Evolutionary conservation across 768 basidiomycete genomes (phyloP).

Genomic region (Lactarius sp.): DNA sequence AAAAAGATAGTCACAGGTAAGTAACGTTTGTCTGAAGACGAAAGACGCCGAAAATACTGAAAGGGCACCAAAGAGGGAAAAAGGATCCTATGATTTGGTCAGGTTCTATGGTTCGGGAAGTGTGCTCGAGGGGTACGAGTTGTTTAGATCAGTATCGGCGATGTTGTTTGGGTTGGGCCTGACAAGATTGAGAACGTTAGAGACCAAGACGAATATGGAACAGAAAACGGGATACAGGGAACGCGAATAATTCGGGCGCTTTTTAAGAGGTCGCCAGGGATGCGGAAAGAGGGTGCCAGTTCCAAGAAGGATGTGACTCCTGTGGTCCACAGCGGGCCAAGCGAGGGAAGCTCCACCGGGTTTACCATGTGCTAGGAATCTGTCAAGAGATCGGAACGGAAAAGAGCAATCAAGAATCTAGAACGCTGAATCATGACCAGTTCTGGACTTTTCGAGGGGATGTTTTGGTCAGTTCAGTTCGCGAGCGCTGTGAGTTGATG

Average conservation of each 20-base stretch:
- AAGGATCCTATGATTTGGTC: slow-evolving; percentile 30
- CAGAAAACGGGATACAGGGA: slow-evolving; percentile 2
- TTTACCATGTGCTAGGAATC: slow-evolving; percentile 6
- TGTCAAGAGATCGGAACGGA: background rate
- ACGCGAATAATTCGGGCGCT: slow-evolving; percentile 2
- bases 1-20: slow-evolving; percentile 25
- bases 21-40: slow-evolving; percentile 23
- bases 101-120: slow-evolving; percentile 19
- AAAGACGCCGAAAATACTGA: slow-evolving; percentile 26
- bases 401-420: background rate
- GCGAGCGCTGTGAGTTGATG: slow-evolving; percentile 3
- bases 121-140: background rate
- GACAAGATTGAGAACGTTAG: background rate
- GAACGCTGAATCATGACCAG: slow-evolving; percentile 2
- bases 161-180: background rate
- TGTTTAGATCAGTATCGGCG: slow-evolving; percentile 5
- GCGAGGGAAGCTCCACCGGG: slow-evolving; percentile 9
- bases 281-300: slow-evolving; percentile 13
- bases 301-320: background rate
- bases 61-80: slow-evolving; percentile 31
- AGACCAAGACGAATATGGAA: slow-evolving; percentile 15
- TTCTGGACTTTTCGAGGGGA: slow-evolving; percentile 11
- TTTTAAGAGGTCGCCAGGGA: background rate
- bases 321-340: background rate
- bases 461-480: background rate